phyloP scores from a whole-genome alignment of 2,329 filamentous ascomycete species.

The Colletotrichum euphorbiae region DNA sequence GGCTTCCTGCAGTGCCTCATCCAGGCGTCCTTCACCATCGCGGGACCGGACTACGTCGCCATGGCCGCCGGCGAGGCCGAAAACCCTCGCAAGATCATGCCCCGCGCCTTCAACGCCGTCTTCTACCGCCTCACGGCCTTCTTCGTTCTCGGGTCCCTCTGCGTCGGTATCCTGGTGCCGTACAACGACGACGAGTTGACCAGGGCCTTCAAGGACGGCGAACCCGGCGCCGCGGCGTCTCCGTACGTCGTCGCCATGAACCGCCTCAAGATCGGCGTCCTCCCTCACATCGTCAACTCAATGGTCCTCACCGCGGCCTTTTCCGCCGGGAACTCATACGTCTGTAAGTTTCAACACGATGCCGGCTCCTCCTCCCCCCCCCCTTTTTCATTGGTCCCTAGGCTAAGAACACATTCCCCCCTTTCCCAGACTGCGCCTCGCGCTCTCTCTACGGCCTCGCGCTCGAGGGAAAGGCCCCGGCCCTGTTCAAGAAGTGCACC shows the following conservation, averaged over 20 bases:
- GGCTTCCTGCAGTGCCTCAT: conserved; percentile 83
- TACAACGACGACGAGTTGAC: conserved; percentile 73
- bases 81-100: conserved; percentile 76
- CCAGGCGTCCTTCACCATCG: conserved; percentile 73
- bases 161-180: conserved; percentile 77
- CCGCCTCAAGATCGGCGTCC: conserved; percentile 68
- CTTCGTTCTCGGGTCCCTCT: conserved; percentile 79
- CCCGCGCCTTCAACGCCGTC: conserved; percentile 80
- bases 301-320: conserved; percentile 75
- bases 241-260: conserved; percentile 77
- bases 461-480: conserved; percentile 74
- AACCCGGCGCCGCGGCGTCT: conserved; percentile 76
- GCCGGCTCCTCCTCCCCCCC: no score
- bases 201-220: conserved; percentile 67
- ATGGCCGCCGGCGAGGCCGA: conserved; percentile 75
- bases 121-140: conserved; percentile 83
- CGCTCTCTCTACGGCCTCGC: conserved; percentile 76
- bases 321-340: conserved; percentile 74
- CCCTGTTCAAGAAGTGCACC: conserved; percentile 70
- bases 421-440: conserved; percentile 66
- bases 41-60: conserved; percentile 63
- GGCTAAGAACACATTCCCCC: no score
- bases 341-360: conserved; percentile 47
- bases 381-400: no score
- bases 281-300: conserved; percentile 80